Percentiles rank a stretch among this genome's conserved stretches.
Evolutionary conservation across 768 basidiomycete genomes (phyloP).

Genomic region (Boletus fagicola): DNA sequence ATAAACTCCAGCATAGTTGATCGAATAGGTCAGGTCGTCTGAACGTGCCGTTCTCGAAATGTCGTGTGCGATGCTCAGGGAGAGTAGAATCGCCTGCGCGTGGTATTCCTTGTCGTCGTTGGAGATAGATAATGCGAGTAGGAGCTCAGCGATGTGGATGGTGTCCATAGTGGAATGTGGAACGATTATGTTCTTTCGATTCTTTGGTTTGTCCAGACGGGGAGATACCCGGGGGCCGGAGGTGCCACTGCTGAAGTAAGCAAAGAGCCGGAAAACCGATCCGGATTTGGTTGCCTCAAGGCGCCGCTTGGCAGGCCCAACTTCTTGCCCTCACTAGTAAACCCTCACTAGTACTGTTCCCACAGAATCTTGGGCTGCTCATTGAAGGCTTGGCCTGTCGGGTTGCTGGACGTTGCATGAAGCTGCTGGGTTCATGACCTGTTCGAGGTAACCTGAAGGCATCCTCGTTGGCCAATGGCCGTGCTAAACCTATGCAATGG

Average conservation of each 20-base stretch:
- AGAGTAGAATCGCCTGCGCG: conserved; percentile 53
- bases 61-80: conserved; percentile 51
- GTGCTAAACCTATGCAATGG: conserved; percentile 26
- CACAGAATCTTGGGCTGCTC: not conserved
- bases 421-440: conserved; percentile 11
- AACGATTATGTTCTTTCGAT: not conserved
- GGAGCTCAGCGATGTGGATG: conserved; percentile 50
- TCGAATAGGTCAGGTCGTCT: conserved; percentile 56
- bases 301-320: too few species aligned
- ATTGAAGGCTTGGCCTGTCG: not conserved
- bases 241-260: not conserved
- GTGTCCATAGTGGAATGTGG: conserved; percentile 17
- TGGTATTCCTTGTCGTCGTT: conserved; percentile 32
- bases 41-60: conserved; percentile 45
- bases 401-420: conserved; percentile 10
- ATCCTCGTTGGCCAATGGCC: conserved; percentile 29
- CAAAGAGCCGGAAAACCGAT: not conserved
- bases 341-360: not conserved
- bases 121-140: conserved; percentile 40
- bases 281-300: not conserved
- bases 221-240: too few species aligned
- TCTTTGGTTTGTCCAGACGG: not conserved
- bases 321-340: not conserved
- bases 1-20: conserved; percentile 57
- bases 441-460: conserved; percentile 24